phyloP scores from a whole-genome alignment of 2,329 filamentous ascomycete genomes.

The Beauveria varroae region DNA sequence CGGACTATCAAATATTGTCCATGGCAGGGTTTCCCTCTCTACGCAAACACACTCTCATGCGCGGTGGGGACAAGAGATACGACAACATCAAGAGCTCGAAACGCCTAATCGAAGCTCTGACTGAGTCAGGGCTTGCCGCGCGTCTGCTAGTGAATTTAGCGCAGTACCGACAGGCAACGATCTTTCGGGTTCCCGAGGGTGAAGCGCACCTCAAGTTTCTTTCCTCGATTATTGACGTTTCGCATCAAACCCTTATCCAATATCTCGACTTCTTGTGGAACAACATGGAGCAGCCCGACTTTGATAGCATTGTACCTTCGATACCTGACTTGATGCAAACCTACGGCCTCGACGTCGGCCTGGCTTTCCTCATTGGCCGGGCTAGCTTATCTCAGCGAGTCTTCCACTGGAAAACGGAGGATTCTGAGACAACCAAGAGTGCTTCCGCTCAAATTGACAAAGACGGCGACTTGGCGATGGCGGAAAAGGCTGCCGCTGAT shows the following conservation, averaged over 20 bases:
- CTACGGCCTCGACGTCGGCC: constrained; percentile 69
- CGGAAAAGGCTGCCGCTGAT: constrained; percentile 24
- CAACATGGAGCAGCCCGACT: constrained; percentile 68
- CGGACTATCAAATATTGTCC: constrained; percentile 76
- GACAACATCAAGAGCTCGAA: constrained; percentile 67
- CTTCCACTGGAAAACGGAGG: constrained; percentile 33
- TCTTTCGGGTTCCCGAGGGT: constrained; percentile 63
- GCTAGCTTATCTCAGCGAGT: constrained; percentile 64
- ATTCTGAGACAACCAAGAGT: constrained; percentile 23
- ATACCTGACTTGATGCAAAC: constrained; percentile 66
- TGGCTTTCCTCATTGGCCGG: constrained; percentile 81
- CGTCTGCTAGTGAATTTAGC: constrained; percentile 84
- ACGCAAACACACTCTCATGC: constrained; percentile 70
- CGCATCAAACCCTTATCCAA: constrained; percentile 76
- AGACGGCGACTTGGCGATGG: constrained; percentile 53
- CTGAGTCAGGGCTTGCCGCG: constrained; percentile 69
- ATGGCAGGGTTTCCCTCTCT: constrained; percentile 82
- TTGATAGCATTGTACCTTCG: constrained; percentile 70
- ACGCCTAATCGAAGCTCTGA: constrained; percentile 71
- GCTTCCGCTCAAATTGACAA: constrained; percentile 31
- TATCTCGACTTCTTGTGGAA: constrained; percentile 84
- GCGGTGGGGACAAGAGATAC: constrained; percentile 75
- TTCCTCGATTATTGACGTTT: constrained; percentile 81
- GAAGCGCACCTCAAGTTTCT: constrained; percentile 83
- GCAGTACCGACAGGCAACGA: constrained; percentile 81